Evolutionary conservation across 2,329 filamentous ascomycete genomes (phyloP), one percentile per base, ranked within the genome.

Genomic region (Coniochaeta pulveracea): DNA sequence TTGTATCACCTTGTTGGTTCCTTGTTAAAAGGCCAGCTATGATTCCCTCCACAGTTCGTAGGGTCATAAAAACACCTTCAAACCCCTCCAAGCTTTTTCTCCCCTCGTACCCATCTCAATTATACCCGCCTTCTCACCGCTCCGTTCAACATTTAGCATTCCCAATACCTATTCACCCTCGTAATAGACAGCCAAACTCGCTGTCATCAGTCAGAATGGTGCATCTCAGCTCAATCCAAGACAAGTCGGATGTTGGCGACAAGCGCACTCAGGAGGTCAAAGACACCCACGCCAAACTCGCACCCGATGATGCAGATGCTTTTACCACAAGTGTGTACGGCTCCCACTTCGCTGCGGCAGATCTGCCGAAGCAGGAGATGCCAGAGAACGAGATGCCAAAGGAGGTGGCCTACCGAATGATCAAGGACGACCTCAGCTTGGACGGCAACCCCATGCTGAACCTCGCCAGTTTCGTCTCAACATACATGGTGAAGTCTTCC

Each of bases 401-500:
- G 46, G 83, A 93, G 45, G 73, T 94, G 34, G 89, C 89, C n/a
- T 94, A 95, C 57, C 80, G 86, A 31, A 82, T 95, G 83, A 95
- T 95, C 67, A 89, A 85, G 65, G 89, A 95, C 55, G 85, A 94
- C 51, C 66, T 95, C 43, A 91, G 83, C 42, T 66, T 95, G 34
- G 89, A 96, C 53, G 86, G 86, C 36, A 93, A 89, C 47, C 85
- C 86, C 7, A 89, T 86, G 68, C 70, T 93, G 42, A 85, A 80
- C 57, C 60, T 96, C 47, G 88, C 89, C 19, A 88, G 80, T 23
- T 96, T 96, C 51, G 86, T 94, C 43, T 94, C 88, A 2, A 95
- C 89, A 1, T 95, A 93, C 64, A 95, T 94, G 86, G 81, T 85
- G 64, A n/a, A n/a, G n/a, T n/a, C n/a, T n/a, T n/a, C n/a, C n/a